These are phyloP conservation scores for Dictyophora rubrovolvata DNA, from an alignment of 768 basidiomycete genomes.

Conservation along the genomic window DNA sequence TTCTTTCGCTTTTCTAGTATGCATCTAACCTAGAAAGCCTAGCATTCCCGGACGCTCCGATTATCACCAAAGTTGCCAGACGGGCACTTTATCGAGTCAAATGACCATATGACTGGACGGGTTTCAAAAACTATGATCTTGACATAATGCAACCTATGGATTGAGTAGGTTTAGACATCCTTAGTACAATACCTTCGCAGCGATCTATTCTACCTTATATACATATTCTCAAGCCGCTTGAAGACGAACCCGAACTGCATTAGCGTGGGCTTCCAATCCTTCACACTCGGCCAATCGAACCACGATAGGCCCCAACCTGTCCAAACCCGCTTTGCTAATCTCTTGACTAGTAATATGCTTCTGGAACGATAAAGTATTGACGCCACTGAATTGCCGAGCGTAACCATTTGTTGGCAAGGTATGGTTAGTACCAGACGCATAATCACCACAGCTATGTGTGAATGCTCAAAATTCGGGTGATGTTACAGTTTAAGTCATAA, in stretches of 20 bases:
- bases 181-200: neutral
- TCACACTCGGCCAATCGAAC: conserved; percentile 89
- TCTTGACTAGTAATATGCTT: conserved; percentile 98
- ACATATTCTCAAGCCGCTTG: conserved; percentile 11
- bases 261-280: conserved; percentile 89
- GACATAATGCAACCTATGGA: neutral
- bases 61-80: conserved; percentile 92
- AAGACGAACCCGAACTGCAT: conserved; percentile 85
- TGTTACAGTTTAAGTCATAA: neutral
- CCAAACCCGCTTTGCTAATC: conserved; percentile 69
- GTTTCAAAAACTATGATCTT: neutral
- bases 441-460: conserved; percentile 79
- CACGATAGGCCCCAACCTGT: conserved; percentile 75
- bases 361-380: conserved; percentile 95
- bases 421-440: conserved; percentile 98
- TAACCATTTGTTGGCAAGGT: conserved; percentile 95
- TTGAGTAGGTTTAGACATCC: neutral
- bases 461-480: conserved; percentile 3
- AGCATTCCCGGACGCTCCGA: conserved; percentile 85
- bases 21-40: conserved; percentile 81
- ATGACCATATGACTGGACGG: conserved; percentile 27
- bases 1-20: conserved; percentile 44
- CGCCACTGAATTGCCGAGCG: conserved; percentile 96
- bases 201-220: neutral
- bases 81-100: conserved; percentile 86